Base-by-base conservation (phyloP, 345 rosid species). In the Cardamine occulta region DNA sequence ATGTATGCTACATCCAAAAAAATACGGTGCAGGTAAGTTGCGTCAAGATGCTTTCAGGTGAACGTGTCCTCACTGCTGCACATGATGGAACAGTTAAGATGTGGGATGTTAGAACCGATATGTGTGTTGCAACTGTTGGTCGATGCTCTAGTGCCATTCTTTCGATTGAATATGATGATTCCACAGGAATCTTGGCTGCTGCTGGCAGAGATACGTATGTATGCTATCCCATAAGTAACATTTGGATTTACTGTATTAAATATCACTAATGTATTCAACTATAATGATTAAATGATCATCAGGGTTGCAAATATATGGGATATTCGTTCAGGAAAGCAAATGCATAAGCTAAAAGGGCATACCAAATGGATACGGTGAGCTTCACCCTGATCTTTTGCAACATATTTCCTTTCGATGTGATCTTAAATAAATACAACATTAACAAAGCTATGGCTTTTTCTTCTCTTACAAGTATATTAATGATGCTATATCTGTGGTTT, bases 31-130 rank as follows among this genome's bases (percentile, higher is more conserved):
- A 93, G 98, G 93, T 91, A 74, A 89, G 91, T 79, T 85, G 88
- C 81, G 97, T 91, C 72, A 86, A 94, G 65, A 93, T 93, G 98
- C 82, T 93, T 66, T 91, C 98, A 17, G 98, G 97, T 24, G 98
- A 93, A 80, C 89, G 97, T 44, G 98, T 93, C 61, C 98, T 93
- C 68, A 88, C 96, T 48, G 86, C 98, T 78, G 82, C 94, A 55
- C 91, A 91, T 77, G 97, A 90, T 86, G 97, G 96, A 78, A 90
- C 96, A 31, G 91, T 95, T 59, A 95, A 90, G 86, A 93, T 93
- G 98, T 95, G 99, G 99, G 99, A 95, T 86, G 97, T 95, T 73
- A 83, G 99, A 81, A 90, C 96, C 34, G 99, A 93, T 82, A 88
- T 90, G 78, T 95, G 96, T 77, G 98, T 93, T 63, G 97, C 99